These are phyloP conservation scores for Wickerhamomyces subpelliculosus DNA, from an alignment of 805 yeast genomes.

Conservation along the genomic window DNA sequence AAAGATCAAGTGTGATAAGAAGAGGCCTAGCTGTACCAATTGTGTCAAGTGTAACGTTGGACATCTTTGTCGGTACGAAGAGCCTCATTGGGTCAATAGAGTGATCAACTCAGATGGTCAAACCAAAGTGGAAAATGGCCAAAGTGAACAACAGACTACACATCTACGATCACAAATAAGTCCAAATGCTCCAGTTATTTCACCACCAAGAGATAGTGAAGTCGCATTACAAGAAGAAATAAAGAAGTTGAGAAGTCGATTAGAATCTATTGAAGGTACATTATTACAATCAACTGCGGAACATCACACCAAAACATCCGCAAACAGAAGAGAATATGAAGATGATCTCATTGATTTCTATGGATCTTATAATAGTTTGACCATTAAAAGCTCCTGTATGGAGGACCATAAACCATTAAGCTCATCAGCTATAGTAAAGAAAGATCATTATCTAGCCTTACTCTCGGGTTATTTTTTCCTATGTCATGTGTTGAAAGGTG, in stretches of 20 bases:
- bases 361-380: slow-evolving; percentile 12
- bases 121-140: no score
- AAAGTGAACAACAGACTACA: no score
- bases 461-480: slow-evolving; percentile 17
- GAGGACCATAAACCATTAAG: slow-evolving; percentile 20
- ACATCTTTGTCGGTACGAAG: slow-evolving; percentile 20
- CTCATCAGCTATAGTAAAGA: slow-evolving; percentile 11
- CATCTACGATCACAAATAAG: no score
- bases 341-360: slow-evolving; percentile 16
- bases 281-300: slow-evolving; percentile 1
- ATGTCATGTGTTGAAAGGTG: slow-evolving; percentile 9
- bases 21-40: slow-evolving; percentile 28
- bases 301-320: background rate
- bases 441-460: slow-evolving; percentile 16
- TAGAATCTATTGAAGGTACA: background rate
- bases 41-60: slow-evolving; percentile 26
- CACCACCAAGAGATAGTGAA: background rate
- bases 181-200: no score
- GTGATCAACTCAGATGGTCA: slow-evolving; percentile 8
- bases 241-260: background rate
- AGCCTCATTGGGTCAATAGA: slow-evolving; percentile 21
- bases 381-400: slow-evolving; percentile 20
- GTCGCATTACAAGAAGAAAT: slow-evolving; percentile 2
- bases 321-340: background rate
- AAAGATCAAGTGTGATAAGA: slow-evolving; percentile 36